Evolutionary conservation across 805 yeast species (phyloP).

Genomic region (Tanozyma kutaoensis): DNA sequence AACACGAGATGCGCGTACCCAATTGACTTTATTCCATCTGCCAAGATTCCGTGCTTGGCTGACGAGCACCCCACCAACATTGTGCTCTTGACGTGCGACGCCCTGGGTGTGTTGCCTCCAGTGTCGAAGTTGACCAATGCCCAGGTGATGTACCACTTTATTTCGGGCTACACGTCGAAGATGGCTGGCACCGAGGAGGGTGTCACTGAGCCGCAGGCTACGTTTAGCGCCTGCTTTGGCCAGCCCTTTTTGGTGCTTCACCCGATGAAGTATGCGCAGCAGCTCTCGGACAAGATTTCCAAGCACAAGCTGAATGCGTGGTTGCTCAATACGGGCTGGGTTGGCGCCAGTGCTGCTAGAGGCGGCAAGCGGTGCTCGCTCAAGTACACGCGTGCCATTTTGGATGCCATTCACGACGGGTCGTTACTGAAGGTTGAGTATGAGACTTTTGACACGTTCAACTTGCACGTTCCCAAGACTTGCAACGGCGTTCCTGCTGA

Average conservation of each 20-base stretch:
- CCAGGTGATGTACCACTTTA: constrained; percentile 98
- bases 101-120: constrained; percentile 96
- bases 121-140: constrained; percentile 86
- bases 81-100: constrained; percentile 89
- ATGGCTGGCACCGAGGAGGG: constrained; percentile 99
- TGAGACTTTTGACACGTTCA: constrained; percentile 79
- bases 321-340: constrained; percentile 98
- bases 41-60: constrained; percentile 89
- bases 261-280: constrained; percentile 96
- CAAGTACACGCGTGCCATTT: constrained; percentile 92
- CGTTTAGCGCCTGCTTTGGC: constrained; percentile 97
- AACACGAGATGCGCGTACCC: constrained; percentile 99
- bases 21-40: constrained; percentile 91
- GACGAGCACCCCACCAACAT: constrained; percentile 87
- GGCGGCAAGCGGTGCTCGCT: constrained; percentile 98
- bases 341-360: constrained; percentile 79
- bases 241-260: constrained; percentile 97
- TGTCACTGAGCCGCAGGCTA: constrained; percentile 95
- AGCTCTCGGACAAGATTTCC: constrained; percentile 85
- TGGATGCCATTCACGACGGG: constrained; percentile 91
- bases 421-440: constrained; percentile 66
- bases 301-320: constrained; percentile 86
- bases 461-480: constrained; percentile 72
- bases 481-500: constrained; percentile 76
- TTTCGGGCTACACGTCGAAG: constrained; percentile 96